These are phyloP conservation scores for Rosa multiflora DNA, from an alignment of 306 rosid species.

Conservation along the genomic window DNA sequence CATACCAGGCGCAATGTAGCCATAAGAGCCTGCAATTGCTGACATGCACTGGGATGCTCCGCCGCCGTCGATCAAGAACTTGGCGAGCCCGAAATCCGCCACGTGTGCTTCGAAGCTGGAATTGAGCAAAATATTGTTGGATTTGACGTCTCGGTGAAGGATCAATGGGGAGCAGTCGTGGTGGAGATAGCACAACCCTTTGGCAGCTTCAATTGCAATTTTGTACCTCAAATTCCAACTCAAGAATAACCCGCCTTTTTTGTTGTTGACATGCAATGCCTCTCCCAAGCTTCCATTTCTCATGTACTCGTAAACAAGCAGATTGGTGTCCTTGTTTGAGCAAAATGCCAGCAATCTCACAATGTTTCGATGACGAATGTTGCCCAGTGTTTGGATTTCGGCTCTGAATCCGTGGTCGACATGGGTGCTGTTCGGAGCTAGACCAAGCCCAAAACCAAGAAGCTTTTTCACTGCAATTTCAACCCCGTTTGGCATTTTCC, in stretches of 20 bases:
- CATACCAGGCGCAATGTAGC: conserved; percentile 97
- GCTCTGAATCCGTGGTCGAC: conserved; percentile 87
- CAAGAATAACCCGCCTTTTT: conserved; percentile 47
- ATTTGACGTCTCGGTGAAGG: conserved; percentile 79
- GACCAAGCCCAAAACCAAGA: conserved; percentile 49
- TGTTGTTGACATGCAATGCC: conserved; percentile 53
- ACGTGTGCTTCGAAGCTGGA: conserved; percentile 83
- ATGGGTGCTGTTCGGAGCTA: conserved; percentile 47
- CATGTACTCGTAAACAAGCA: conserved; percentile 86
- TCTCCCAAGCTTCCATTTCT: conserved; percentile 88
- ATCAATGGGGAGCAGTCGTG: conserved; percentile 86
- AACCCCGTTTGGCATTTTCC: conserved; percentile 77
- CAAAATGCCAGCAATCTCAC: conserved; percentile 79
- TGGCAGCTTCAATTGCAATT: conserved; percentile 74
- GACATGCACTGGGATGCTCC: conserved; percentile 89
- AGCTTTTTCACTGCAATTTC: conserved; percentile 83
- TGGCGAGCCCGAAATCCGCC: conserved; percentile 88
- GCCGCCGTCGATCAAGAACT: conserved; percentile 67
- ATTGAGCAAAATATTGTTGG: conserved; percentile 79
- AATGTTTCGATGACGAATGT: conserved; percentile 82
- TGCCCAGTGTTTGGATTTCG: conserved; percentile 82
- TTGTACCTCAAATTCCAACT: conserved; percentile 77
- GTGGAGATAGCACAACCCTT: conserved; percentile 84
- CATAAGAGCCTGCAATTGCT: conserved; percentile 85
- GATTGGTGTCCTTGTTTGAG: conserved; percentile 70